These are phyloP conservation scores for Porphyra umbilicalis DNA, from an alignment of 31 red algal genomes.

Conservation along the genomic window DNA sequence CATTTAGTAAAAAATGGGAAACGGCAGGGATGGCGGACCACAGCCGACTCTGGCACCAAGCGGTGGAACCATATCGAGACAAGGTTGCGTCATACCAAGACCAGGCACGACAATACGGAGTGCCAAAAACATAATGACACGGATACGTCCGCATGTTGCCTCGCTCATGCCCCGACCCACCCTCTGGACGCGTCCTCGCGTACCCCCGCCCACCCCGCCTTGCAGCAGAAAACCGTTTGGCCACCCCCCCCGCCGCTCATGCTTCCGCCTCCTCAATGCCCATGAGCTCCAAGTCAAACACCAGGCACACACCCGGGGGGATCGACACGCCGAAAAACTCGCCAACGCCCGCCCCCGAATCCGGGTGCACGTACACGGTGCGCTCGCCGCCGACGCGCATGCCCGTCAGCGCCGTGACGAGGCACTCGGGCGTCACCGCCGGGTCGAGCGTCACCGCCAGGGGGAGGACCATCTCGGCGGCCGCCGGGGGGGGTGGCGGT, in stretches of 20 bases:
- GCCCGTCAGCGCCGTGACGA: slow-evolving; percentile 17
- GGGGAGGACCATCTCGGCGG: slow-evolving; percentile 29
- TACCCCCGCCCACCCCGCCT: too few relatives aligned
- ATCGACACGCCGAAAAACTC: slow-evolving; percentile 44
- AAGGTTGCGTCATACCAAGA: too few relatives aligned
- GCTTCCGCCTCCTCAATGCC: background rate
- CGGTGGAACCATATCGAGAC: too few relatives aligned
- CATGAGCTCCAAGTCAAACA: slow-evolving; percentile 45
- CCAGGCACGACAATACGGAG: too few relatives aligned
- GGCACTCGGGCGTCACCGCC: slow-evolving; percentile 15
- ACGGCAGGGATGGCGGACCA: too few relatives aligned
- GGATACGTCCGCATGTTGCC: too few relatives aligned
- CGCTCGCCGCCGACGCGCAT: slow-evolving; percentile 36
- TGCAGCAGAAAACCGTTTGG: too few relatives aligned
- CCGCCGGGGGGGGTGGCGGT: background rate
- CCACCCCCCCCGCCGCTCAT: too few relatives aligned
- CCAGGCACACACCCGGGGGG: slow-evolving; percentile 31
- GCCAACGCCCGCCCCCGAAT: slow-evolving; percentile 11
- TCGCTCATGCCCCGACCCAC: background rate
- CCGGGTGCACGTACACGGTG: slow-evolving; percentile 43
- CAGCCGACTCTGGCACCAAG: too few relatives aligned
- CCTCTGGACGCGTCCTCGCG: too few relatives aligned
- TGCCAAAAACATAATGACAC: too few relatives aligned
- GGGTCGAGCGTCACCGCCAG: slow-evolving; percentile 19
- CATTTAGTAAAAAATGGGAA: too few relatives aligned